A percentile compares a stretch with the other conserved stretches of the same genome.
phyloP scores from a whole-genome alignment of 805 yeast genomes.

The Wickerhamomyces pijperi region DNA sequence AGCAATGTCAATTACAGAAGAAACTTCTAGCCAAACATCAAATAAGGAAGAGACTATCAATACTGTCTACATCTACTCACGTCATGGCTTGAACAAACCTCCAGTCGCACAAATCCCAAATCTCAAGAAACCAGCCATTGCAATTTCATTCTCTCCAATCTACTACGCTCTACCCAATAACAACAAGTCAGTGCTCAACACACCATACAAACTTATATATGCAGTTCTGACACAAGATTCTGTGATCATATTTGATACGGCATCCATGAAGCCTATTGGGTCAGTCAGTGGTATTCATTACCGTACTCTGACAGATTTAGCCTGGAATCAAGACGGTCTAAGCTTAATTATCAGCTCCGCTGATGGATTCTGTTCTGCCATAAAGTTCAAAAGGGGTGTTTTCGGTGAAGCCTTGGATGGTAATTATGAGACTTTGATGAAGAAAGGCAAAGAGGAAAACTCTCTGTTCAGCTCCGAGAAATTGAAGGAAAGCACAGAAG shows the following conservation, averaged over 20 bases:
- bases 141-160: constrained; percentile 65
- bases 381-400: constrained; percentile 39
- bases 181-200: constrained; percentile 28
- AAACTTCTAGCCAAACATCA: no score
- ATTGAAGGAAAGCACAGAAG: background rate
- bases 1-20: background rate
- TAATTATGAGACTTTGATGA: constrained; percentile 9
- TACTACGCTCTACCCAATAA: constrained; percentile 31
- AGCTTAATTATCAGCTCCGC: constrained; percentile 68
- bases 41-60: constrained; percentile 35
- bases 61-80: constrained; percentile 70
- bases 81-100: constrained; percentile 52
- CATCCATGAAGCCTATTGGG: constrained; percentile 56
- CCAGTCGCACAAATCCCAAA: constrained; percentile 80
- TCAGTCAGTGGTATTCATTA: constrained; percentile 74
- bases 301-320: constrained; percentile 75
- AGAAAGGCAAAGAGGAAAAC: background rate
- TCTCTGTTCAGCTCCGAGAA: background rate
- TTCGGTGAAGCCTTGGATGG: constrained; percentile 40
- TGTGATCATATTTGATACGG: constrained; percentile 74
- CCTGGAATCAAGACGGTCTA: constrained; percentile 75
- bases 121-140: constrained; percentile 74
- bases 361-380: constrained; percentile 81
- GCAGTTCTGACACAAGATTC: constrained; percentile 92
- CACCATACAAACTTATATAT: constrained; percentile 75